phyloP scores from a whole-genome alignment of 2,329 filamentous ascomycete species.

The Drechslerella coelobrocha region DNA sequence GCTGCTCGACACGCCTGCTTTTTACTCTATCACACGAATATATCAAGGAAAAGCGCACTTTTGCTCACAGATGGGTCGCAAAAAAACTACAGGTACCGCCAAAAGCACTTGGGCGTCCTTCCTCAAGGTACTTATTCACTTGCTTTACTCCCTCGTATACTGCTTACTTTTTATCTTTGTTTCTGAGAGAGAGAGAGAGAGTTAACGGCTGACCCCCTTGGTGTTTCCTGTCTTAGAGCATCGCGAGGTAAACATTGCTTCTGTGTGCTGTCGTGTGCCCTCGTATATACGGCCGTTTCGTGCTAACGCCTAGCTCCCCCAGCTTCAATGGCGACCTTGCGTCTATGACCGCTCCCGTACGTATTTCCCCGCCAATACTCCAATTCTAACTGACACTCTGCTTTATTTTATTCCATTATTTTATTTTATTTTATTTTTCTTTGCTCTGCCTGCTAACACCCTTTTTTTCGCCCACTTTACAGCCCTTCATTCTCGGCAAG shows the following conservation, averaged over 20 bases:
- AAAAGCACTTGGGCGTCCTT: constrained; percentile 54
- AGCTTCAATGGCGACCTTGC: constrained; percentile 83
- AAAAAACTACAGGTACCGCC: constrained; percentile 51
- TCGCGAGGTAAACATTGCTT: constrained; percentile 34
- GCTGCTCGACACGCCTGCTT: not conserved
- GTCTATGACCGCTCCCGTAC: constrained; percentile 73
- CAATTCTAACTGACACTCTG: constrained; percentile 4
- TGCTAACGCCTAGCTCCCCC: constrained; percentile 61
- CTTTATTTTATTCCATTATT: constrained; percentile 20
- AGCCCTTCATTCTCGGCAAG: constrained; percentile 80
- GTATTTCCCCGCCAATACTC: constrained; percentile 8
- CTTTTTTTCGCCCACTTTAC: constrained; percentile 76
- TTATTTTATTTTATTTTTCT: constrained; percentile 67
- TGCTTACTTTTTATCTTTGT: not conserved
- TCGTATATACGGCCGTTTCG: not conserved
- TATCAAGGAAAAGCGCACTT: too few relatives aligned
- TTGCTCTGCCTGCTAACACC: constrained; percentile 74
- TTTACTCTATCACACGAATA: not conserved
- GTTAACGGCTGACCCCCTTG: too few relatives aligned
- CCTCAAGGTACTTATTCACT: constrained; percentile 51
- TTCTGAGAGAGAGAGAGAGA: too few relatives aligned
- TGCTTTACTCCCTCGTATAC: constrained; percentile 15
- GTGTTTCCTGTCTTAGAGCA: too few relatives aligned
- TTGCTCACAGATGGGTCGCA: constrained; percentile 52
- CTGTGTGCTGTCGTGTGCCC: constrained; percentile 32